A percentile compares a stretch with the other conserved stretches of the same genome.
These are phyloP conservation scores for Monosporascus cannonballus DNA, from an alignment of 2,329 filamentous ascomycete genomes.

Conservation along the genomic window DNA sequence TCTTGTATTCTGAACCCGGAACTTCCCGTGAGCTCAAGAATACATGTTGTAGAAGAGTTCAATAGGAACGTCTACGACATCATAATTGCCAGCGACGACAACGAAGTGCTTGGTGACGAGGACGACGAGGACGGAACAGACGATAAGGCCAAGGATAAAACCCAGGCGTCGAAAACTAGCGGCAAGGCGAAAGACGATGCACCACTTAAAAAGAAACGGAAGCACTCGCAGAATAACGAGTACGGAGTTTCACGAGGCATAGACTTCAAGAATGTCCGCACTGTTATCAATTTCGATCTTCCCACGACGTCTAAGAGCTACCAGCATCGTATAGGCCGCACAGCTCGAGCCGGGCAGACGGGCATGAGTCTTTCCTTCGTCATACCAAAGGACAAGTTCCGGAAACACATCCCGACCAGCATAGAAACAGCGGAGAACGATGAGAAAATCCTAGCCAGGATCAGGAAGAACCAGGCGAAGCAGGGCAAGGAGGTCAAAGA, in stretches of 20 bases:
- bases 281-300: conserved; percentile 95
- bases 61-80: conserved; percentile 97
- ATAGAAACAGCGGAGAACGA: conserved; percentile 73
- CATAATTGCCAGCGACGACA: conserved; percentile 91
- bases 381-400: conserved; percentile 72
- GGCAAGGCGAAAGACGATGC: conserved; percentile 22
- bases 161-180: conserved; percentile 26
- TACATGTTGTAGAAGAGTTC: conserved; percentile 96
- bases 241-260: conserved; percentile 95
- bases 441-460: conserved; percentile 75
- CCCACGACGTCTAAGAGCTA: conserved; percentile 85
- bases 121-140: conserved; percentile 31
- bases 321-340: conserved; percentile 93
- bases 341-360: conserved; percentile 81
- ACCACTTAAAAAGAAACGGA: conserved; percentile 55
- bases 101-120: conserved; percentile 70
- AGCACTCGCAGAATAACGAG: conserved; percentile 69
- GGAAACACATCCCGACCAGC: conserved; percentile 84
- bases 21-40: conserved; percentile 82
- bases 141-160: conserved; percentile 42
- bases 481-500: conserved; percentile 77
- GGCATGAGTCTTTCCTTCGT: conserved; percentile 97
- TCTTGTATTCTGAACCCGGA: conserved; percentile 93
- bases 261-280: conserved; percentile 92
- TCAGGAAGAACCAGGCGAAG: conserved; percentile 72